Evolutionary conservation across 345 rosid species (phyloP), one percentile per base, ranked within the genome.

Genomic region (Ceriops decandra): DNA sequence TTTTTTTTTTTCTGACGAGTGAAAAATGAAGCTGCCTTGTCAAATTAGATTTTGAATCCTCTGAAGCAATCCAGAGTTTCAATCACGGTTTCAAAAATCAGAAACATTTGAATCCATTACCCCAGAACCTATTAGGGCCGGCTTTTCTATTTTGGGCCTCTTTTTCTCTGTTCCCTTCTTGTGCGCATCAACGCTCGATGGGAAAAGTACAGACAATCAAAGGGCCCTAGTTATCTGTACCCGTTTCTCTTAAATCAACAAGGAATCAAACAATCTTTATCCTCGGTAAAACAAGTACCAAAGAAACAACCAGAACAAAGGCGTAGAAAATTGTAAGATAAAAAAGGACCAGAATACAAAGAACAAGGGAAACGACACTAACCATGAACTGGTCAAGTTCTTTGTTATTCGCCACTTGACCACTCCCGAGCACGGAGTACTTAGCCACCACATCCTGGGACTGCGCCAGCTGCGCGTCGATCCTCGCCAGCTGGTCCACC

Each of bases 311-410:
- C 47, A 11, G 4, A 38, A 38, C 17, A 54, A 54, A 21, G 27
- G 58, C 58, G 15, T 9, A n/a, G 30, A 26, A 26, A 32, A 6
- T 47, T 10, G 46, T 5, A 56, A 27, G 10, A 57, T 9, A 53
- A 19, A 32, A 53, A 19, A 32, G 20, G 1, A 17, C 4, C 28
- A 49, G 6, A 51, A 2, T 6, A 9, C 11, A 10, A 31, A 30
- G 13, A 24, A 6, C 58, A 66, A 20, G 11, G 47, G 52, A 27
- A 54, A 17, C 16, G 36, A 21, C 16, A 72, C 73, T 69, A 32
- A 82, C 85, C 85, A 82, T 82, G 76, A 82, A 79, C 67, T 79
- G 85, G 60, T 82, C 85, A 27, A 82, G 83, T 62, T 79, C 85
- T 60, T 80, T 79, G 64, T 63, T 77, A 27, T 79, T 82, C 7